A percentile compares a stretch with the other conserved stretches of the same genome.
These are phyloP conservation scores for Boletales sp. DNA, from an alignment of 768 basidiomycete genomes.

Conservation along the genomic window DNA sequence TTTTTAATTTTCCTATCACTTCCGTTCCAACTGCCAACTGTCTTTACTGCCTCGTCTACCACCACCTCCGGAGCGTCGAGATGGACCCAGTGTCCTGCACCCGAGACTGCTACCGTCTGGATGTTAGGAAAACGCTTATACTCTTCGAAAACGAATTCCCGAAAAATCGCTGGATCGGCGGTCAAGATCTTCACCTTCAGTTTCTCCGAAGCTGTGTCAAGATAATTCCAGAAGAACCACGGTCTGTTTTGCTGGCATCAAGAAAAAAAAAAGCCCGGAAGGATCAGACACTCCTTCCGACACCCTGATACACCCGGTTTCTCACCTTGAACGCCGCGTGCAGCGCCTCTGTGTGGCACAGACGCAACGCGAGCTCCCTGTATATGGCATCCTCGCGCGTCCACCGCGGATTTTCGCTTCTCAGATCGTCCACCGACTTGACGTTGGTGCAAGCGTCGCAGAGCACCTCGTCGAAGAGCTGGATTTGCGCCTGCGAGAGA, in stretches of 20 bases:
- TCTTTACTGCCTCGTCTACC: no score
- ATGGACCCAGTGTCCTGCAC: no score
- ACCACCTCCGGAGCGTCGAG: no score
- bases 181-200: constrained; percentile 11
- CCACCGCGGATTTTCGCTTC: constrained; percentile 10
- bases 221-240: constrained; percentile 11
- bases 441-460: neutral
- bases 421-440: neutral
- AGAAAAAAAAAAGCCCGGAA: no score
- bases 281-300: no score
- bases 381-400: constrained; percentile 3
- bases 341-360: neutral
- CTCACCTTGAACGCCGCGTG: neutral
- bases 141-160: no score
- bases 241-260: constrained; percentile 12
- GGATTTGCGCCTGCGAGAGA: neutral
- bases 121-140: no score
- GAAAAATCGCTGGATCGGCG: constrained; percentile 10
- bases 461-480: neutral
- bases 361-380: constrained; percentile 5
- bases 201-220: neutral
- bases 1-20: no score
- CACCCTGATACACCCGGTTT: no score
- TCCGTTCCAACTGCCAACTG: no score
- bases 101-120: no score